Evolutionary conservation across 129 eudicot species (phyloP).

Genomic region (Artemisia argyi): DNA sequence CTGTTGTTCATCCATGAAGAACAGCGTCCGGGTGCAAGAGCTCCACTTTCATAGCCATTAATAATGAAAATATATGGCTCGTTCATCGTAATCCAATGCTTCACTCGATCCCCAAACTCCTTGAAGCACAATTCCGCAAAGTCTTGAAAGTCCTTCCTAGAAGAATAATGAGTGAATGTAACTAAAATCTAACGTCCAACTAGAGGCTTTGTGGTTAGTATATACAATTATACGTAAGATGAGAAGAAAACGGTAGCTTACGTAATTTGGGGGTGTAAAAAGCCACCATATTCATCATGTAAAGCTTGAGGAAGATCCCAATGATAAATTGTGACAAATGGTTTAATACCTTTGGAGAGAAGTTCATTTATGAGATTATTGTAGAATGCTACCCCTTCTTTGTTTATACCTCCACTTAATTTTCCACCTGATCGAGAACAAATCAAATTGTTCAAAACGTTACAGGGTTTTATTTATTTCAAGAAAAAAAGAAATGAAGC

Average conservation of each 20-base stretch:
- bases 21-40: conserved; percentile 30
- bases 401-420: conserved; percentile 34
- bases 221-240: no score
- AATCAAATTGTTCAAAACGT: not conserved
- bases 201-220: no score
- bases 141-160: conserved; percentile 23
- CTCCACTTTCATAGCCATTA: conserved; percentile 20
- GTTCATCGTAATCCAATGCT: conserved; percentile 34
- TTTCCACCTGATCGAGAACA: conserved; percentile 23
- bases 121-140: conserved; percentile 25
- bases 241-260: no score
- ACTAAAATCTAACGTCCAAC: no score
- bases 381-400: conserved; percentile 34
- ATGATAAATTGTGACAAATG: conserved; percentile 35
- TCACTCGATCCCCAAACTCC: conserved; percentile 33
- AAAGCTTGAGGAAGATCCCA: conserved; percentile 40
- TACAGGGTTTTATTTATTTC: not conserved
- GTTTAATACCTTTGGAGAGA: conserved; percentile 29
- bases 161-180: no score
- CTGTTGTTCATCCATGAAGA: conserved; percentile 21
- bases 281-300: conserved; percentile 35
- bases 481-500: not conserved
- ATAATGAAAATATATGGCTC: conserved; percentile 13
- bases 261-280: conserved; percentile 27
- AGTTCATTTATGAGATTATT: conserved; percentile 34